Conservation (phyloP, 2,329 filamentous ascomycete genomes). For the Coniochaeta pulveracea region DNA sequence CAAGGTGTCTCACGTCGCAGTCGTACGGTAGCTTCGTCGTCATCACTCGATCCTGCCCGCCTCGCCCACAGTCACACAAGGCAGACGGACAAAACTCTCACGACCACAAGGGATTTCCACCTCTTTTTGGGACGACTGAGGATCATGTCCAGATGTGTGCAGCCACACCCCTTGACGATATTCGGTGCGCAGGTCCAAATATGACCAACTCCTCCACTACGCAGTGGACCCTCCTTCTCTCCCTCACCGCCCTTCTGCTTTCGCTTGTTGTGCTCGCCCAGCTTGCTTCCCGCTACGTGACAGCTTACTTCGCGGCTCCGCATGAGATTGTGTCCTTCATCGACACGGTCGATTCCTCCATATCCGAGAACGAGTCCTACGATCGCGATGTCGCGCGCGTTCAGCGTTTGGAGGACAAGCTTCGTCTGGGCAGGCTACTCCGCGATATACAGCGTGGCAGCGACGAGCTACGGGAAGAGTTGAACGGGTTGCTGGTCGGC, state of each 20-base stretch:
- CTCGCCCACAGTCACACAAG: slow-evolving; percentile 6
- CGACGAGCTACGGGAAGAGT: slow-evolving; percentile 49
- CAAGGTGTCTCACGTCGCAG: slow-evolving; percentile 4
- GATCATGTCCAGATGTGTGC: slow-evolving; percentile 8
- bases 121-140: neutral
- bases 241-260: slow-evolving; percentile 45
- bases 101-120: neutral
- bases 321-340: slow-evolving; percentile 45
- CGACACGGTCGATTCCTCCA: slow-evolving; percentile 49
- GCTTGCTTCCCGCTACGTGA: slow-evolving; percentile 36
- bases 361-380: slow-evolving; percentile 53
- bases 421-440: slow-evolving; percentile 44
- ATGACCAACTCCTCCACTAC: slow-evolving; percentile 40
- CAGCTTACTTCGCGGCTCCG: slow-evolving; percentile 46
- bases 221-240: slow-evolving; percentile 46
- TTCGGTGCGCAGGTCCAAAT: slow-evolving; percentile 11
- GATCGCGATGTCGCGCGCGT: slow-evolving; percentile 48
- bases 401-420: slow-evolving; percentile 48
- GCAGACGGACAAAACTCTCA: slow-evolving; percentile 1
- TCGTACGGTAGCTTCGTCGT: slow-evolving; percentile 4
- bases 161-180: no score
- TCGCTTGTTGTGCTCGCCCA: slow-evolving; percentile 43
- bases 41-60: slow-evolving; percentile 4
- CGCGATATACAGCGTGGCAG: slow-evolving; percentile 50
- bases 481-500: slow-evolving; percentile 38